Evolutionary conservation across 495 filamentous ascomycete genomes (phyloP).

Genomic region (Aspergillus campestris): DNA sequence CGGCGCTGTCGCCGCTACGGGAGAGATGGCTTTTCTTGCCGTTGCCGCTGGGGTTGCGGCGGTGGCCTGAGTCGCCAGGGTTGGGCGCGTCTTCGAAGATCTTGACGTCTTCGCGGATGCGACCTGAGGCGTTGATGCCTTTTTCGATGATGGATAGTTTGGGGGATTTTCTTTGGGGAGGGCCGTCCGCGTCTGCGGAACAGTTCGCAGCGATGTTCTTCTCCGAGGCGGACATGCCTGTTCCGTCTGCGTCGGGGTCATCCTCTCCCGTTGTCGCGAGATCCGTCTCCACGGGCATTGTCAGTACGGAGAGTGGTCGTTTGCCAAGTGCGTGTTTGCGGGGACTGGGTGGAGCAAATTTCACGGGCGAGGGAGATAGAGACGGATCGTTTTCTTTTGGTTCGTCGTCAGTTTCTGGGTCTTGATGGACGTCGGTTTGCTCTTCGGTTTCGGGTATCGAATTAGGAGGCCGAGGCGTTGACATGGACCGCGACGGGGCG

Average conservation of each 20-base stretch:
- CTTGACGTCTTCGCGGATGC: slow-evolving; percentile 22
- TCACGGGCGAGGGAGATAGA: slow-evolving; percentile 31
- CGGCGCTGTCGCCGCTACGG: background rate
- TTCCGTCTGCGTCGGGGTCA: slow-evolving; percentile 5
- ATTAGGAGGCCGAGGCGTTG: background rate
- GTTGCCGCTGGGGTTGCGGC: slow-evolving; percentile 11
- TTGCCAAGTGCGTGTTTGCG: slow-evolving; percentile 30
- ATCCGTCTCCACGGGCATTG: slow-evolving; percentile 25
- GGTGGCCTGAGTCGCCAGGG: slow-evolving; percentile 10
- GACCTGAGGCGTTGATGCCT: slow-evolving; percentile 17
- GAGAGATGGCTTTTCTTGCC: slow-evolving; percentile 28
- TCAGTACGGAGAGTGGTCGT: slow-evolving; percentile 35
- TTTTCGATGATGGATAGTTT: slow-evolving; percentile 23
- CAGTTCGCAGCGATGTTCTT: slow-evolving; percentile 36
- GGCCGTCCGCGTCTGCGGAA: slow-evolving; percentile 4
- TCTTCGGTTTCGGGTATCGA: slow-evolving; percentile 2
- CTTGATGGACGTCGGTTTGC: slow-evolving; percentile 1
- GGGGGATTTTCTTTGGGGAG: slow-evolving; percentile 21
- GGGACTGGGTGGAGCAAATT: slow-evolving; percentile 19
- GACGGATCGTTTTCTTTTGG: slow-evolving; percentile 45
- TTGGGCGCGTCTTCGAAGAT: slow-evolving; percentile 35
- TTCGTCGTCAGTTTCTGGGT: slow-evolving; percentile 2
- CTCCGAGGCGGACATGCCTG: slow-evolving; percentile 27
- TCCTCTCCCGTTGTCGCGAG: slow-evolving; percentile 9
- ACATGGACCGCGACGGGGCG: too few species aligned